Evolutionary conservation across 768 basidiomycete genomes (phyloP), one percentile per base, ranked within the genome.

Genomic region (Gyrodon lividus): DNA sequence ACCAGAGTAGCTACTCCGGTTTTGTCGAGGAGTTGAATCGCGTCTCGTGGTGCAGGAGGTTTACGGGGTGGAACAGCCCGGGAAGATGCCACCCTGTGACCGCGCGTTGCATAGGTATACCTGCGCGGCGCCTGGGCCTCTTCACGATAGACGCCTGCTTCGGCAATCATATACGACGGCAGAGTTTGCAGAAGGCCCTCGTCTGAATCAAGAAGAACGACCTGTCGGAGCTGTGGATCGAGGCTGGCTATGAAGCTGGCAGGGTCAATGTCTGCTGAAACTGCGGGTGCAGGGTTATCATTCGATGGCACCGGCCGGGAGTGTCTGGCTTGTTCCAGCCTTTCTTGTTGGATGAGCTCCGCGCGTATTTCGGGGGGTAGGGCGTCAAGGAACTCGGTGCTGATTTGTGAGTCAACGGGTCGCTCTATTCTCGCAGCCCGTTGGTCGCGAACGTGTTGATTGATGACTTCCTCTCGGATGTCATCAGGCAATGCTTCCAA

Each of bases 381-480:
- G 1, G 97, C 97, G 59, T 98, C 91, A 41, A 99, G 79, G 71
- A 99, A 99, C 72, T 99, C 97, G 2, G 86, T 67, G 69, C 90
- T 96, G 69, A 99, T 95, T 62, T 90, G 87, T 0, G 92, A 92
- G 59, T 92, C 92, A 16, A 81, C 75, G 30, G 82, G 88, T 41
- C 82, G 78, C 66, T 87, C 87, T 50, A 85, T 74, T 63, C 84
- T 77, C 4, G 92, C 84, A 10, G 89, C 84, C 35, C 87, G 85
- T 54, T 87, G 91, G 60, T 98, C 97, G 8, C 94, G 86, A 59
- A 98, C 85, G 64, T 99, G 96, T 64, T 99, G 97, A 61, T 95
- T 94, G 47, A 99, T 78, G 31, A 99, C 93, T 65, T 99, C 97
- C 65, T 97, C 96, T 45, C 97, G 84, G 88, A 99, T 98, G 58